Conservation (phyloP, 2,329 filamentous ascomycete genomes). For the Colletotrichum plurivorum region DNA sequence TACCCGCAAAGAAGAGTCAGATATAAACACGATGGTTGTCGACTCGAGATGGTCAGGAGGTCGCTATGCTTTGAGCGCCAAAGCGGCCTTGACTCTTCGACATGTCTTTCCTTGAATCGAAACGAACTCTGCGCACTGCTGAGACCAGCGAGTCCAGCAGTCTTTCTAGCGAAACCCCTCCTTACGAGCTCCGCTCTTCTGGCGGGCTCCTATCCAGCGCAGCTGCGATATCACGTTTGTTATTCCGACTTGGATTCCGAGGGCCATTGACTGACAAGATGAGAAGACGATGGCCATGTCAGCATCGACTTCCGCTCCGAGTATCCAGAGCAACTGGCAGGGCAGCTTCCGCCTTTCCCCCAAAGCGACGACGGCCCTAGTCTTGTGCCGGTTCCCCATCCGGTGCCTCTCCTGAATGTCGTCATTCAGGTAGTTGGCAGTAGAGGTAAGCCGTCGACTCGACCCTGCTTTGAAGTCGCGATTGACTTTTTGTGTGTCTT, state of each 20-base stretch:
- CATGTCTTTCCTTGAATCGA: slow-evolving; percentile 8
- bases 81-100: not conserved
- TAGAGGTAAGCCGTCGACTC: slow-evolving; percentile 21
- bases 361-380: not conserved
- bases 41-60: rapidly evolving
- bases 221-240: not conserved
- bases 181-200: slow-evolving; percentile 28
- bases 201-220: slow-evolving; percentile 25
- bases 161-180: not conserved
- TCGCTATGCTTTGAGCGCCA: not conserved
- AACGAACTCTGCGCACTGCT: not conserved
- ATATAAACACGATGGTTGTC: not conserved
- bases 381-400: not conserved
- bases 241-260: not conserved
- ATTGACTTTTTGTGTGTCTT: not conserved
- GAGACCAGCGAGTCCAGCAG: not conserved
- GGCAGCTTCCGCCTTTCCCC: not conserved
- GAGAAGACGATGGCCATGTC: not conserved
- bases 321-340: not conserved
- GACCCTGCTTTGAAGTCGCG: not conserved
- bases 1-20: not conserved
- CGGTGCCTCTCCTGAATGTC: slow-evolving; percentile 27
- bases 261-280: not conserved
- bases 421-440: slow-evolving; percentile 42
- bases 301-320: not conserved